Conservation (phyloP, 148 eudicot genomes). For the Fagopyrum tataricum region DNA sequence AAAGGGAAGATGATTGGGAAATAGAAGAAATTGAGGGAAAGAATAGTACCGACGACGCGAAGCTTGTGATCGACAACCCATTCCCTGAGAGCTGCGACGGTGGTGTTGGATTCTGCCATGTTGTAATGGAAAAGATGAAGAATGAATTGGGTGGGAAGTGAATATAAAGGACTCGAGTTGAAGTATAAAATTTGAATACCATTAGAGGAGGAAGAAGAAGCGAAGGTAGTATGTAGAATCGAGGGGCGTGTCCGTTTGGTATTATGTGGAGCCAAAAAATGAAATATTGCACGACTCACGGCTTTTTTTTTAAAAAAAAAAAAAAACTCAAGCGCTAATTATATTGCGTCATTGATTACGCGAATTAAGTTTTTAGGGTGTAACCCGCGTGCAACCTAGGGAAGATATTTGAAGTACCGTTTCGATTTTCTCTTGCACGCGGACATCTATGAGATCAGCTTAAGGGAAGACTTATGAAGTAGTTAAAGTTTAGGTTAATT, state of each 20-base stretch:
- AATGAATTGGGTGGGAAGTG: neutral
- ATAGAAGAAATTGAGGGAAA: neutral
- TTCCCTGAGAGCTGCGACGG: constrained; percentile 36
- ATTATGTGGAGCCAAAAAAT: neutral
- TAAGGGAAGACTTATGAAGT: no score
- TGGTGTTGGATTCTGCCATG: constrained; percentile 48
- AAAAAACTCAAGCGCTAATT: neutral
- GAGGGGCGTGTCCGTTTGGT: neutral
- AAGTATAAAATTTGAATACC: neutral
- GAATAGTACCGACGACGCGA: constrained; percentile 42
- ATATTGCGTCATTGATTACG: neutral
- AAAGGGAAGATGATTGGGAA: neutral
- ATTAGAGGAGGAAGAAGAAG: neutral
- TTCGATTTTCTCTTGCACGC: no score
- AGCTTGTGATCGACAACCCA: constrained; percentile 69
- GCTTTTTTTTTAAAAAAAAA: no score
- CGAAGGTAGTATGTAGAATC: neutral
- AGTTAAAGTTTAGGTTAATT: no score
- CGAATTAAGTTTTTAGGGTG: no score
- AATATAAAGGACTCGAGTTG: neutral
- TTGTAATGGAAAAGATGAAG: neutral
- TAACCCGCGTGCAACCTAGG: no score
- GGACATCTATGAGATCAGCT: no score
- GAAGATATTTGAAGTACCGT: no score
- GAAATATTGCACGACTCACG: neutral